phyloP scores from a whole-genome alignment of 495 filamentous ascomycete species.

The Bombardia bombarda region DNA sequence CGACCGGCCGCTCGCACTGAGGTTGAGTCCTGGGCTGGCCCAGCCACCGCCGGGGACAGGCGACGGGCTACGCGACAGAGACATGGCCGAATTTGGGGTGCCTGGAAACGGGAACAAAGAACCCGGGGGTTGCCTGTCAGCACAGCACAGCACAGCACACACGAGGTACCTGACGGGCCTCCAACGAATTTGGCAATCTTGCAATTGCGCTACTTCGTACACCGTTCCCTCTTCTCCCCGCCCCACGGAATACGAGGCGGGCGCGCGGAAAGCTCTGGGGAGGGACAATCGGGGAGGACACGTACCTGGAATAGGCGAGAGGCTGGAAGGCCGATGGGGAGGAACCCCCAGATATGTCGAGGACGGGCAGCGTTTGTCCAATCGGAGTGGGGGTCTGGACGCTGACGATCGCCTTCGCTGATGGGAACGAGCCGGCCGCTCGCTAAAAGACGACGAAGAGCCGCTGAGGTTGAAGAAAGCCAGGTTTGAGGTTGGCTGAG shows the following conservation, averaged over 20 bases:
- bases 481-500: constrained; percentile 21
- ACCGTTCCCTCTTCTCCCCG: background rate
- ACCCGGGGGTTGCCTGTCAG: constrained; percentile 7
- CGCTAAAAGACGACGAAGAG: constrained; percentile 35
- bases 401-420: constrained; percentile 35
- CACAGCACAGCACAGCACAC: no score
- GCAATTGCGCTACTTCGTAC: background rate
- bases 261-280: background rate
- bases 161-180: no score
- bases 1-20: constrained; percentile 56
- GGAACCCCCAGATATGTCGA: constrained; percentile 28
- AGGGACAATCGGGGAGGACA: constrained; percentile 6
- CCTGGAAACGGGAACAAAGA: constrained; percentile 19
- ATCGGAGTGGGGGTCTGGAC: constrained; percentile 19
- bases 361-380: constrained; percentile 20
- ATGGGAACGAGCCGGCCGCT: constrained; percentile 29
- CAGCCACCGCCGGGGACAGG: constrained; percentile 75
- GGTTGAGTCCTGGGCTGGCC: constrained; percentile 74
- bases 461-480: constrained; percentile 29
- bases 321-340: constrained; percentile 28
- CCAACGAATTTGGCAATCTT: no score
- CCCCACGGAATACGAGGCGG: constrained; percentile 8
- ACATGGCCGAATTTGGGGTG: constrained; percentile 54
- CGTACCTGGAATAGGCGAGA: constrained; percentile 38
- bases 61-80: constrained; percentile 76